Conservation (phyloP, 1,284 basidiomycete species). For the Leccinum griseonigrum region DNA sequence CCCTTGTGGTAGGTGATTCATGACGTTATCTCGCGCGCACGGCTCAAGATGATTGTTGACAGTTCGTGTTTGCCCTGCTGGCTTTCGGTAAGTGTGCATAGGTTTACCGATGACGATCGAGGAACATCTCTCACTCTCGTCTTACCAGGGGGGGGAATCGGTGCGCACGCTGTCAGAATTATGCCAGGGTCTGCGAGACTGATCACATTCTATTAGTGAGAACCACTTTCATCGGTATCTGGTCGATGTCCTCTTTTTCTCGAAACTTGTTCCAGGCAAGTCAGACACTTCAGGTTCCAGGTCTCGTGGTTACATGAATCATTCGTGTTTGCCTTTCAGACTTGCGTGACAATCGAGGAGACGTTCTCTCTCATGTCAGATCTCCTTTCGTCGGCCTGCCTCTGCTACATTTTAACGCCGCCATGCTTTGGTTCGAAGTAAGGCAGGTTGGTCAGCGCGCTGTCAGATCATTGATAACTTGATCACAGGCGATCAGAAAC, state of each 20-base stretch:
- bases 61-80: constrained; percentile 11
- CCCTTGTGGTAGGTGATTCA: constrained; percentile 12
- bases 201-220: constrained; percentile 10
- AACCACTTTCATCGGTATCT: constrained; percentile 13
- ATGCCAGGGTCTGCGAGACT: constrained; percentile 1
- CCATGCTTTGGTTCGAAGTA: constrained; percentile 10
- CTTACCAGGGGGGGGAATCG: constrained; percentile 5
- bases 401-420: constrained; percentile 19
- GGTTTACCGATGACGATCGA: not conserved
- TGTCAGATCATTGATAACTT: not conserved
- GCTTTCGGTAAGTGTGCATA: constrained; percentile 12
- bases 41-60: not conserved
- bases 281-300: not conserved
- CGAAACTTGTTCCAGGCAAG: constrained; percentile 13
- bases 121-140: constrained; percentile 1
- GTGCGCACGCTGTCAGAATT: constrained; percentile 2
- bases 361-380: constrained; percentile 18
- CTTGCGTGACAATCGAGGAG: constrained; percentile 14
- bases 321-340: constrained; percentile 7
- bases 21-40: not conserved
- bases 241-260: constrained; percentile 10
- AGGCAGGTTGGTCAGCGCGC: not conserved
- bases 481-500: constrained; percentile 13
- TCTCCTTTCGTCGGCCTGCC: constrained; percentile 16
- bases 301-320: not conserved